phyloP scores from a whole-genome alignment of 768 basidiomycete genomes.

The Mycena amicta region DNA sequence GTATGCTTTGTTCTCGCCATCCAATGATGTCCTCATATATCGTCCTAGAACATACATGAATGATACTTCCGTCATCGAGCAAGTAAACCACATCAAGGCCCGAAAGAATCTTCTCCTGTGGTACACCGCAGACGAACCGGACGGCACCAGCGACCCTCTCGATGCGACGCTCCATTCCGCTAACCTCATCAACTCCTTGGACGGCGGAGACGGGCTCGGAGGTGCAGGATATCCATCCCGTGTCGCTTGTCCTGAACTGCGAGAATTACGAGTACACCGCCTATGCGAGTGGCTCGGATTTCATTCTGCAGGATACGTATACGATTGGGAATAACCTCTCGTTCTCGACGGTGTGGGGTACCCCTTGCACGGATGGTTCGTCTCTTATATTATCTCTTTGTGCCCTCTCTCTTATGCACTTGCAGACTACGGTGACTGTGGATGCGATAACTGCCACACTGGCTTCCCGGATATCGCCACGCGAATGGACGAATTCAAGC shows the following conservation, averaged over 20 bases:
- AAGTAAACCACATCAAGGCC: slow-evolving; percentile 70
- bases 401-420: background rate
- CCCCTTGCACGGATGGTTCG: slow-evolving; percentile 52
- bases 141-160: slow-evolving; percentile 61
- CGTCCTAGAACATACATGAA: slow-evolving; percentile 63
- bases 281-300: slow-evolving; percentile 66
- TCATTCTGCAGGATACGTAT: slow-evolving; percentile 72
- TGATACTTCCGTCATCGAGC: slow-evolving; percentile 56
- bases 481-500: slow-evolving; percentile 65
- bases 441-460: slow-evolving; percentile 69
- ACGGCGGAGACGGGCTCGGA: slow-evolving; percentile 50
- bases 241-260: slow-evolving; percentile 67
- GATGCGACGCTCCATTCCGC: slow-evolving; percentile 57
- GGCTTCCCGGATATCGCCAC: slow-evolving; percentile 70
- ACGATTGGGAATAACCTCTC: slow-evolving; percentile 64
- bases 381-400: background rate
- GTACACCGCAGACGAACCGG: slow-evolving; percentile 73
- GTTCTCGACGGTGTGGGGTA: slow-evolving; percentile 62
- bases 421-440: slow-evolving; percentile 69
- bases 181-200: slow-evolving; percentile 59
- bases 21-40: slow-evolving; percentile 7
- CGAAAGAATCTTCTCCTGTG: slow-evolving; percentile 68
- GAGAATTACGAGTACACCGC: slow-evolving; percentile 64
- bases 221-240: slow-evolving; percentile 65
- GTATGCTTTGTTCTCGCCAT: slow-evolving; percentile 30